These are phyloP conservation scores for Metschnikowia proteae DNA, from an alignment of 805 yeast species.

Conservation along the genomic window DNA sequence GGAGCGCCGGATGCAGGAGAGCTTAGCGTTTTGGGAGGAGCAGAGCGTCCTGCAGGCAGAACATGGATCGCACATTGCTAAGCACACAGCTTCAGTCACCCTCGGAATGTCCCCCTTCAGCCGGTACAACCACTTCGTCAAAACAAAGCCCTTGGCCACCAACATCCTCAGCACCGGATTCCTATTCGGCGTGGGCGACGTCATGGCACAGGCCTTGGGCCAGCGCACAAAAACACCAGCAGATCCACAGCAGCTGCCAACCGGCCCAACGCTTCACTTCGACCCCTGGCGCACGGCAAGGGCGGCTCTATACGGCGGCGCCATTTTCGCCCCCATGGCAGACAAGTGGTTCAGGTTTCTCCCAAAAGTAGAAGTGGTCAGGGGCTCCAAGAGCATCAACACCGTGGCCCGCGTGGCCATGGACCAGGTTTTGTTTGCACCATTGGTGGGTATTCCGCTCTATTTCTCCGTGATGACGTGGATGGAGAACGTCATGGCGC, in stretches of 20 bases:
- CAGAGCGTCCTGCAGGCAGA: too few species aligned
- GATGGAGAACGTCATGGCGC: constrained; percentile 46
- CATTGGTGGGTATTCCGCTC: constrained; percentile 63
- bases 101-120: constrained; percentile 10
- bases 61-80: too few species aligned
- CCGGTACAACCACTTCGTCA: constrained; percentile 24
- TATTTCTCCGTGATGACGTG: constrained; percentile 66
- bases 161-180: constrained; percentile 49
- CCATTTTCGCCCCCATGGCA: constrained; percentile 73
- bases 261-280: constrained; percentile 21
- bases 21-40: too few species aligned
- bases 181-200: constrained; percentile 73
- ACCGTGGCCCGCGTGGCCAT: constrained; percentile 48
- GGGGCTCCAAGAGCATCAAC: constrained; percentile 15
- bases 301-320: constrained; percentile 66
- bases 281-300: constrained; percentile 58
- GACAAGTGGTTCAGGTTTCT: constrained; percentile 64
- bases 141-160: constrained; percentile 40
- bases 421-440: constrained; percentile 79
- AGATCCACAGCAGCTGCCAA: neutral
- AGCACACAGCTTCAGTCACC: too few species aligned
- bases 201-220: constrained; percentile 55
- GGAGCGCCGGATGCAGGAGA: too few species aligned
- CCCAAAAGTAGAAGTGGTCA: constrained; percentile 39
- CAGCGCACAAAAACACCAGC: constrained; percentile 1